Conservation (phyloP, 768 basidiomycete genomes). For the Kwoniella dejecticola region DNA sequence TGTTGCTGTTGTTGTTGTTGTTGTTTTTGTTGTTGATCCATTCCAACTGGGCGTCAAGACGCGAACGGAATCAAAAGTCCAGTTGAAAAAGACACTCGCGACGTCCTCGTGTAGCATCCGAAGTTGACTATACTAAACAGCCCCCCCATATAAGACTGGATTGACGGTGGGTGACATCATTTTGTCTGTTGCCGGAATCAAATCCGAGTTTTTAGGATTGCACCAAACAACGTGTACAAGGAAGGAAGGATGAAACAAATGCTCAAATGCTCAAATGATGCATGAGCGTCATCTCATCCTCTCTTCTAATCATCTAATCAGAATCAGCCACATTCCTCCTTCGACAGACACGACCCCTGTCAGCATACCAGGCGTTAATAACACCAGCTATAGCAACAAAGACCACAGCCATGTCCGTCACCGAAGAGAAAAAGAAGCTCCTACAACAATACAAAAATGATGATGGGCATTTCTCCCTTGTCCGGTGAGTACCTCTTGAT, state of each 20-base stretch:
- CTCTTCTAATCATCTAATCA: too few relatives aligned
- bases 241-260: too few relatives aligned
- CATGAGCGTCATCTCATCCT: too few relatives aligned
- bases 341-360: too few relatives aligned
- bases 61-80: background rate
- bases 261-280: too few relatives aligned
- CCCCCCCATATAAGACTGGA: background rate
- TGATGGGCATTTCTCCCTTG: slow-evolving; percentile 95
- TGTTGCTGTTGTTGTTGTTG: slow-evolving; percentile 7
- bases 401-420: slow-evolving; percentile 11
- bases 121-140: background rate
- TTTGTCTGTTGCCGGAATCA: slow-evolving; percentile 4
- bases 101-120: background rate
- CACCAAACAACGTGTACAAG: slow-evolving; percentile 4
- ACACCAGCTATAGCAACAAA: too few relatives aligned
- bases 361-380: too few relatives aligned
- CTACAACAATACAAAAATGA: slow-evolving; percentile 65
- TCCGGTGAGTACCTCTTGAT: slow-evolving; percentile 65
- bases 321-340: too few relatives aligned
- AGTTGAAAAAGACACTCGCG: slow-evolving; percentile 2
- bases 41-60: background rate
- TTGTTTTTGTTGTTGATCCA: slow-evolving; percentile 15
- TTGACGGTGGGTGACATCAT: background rate
- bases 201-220: slow-evolving; percentile 6
- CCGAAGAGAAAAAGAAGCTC: slow-evolving; percentile 52